Evolutionary conservation across 768 basidiomycete species (phyloP).

Genomic region (Panellus pusillus): DNA sequence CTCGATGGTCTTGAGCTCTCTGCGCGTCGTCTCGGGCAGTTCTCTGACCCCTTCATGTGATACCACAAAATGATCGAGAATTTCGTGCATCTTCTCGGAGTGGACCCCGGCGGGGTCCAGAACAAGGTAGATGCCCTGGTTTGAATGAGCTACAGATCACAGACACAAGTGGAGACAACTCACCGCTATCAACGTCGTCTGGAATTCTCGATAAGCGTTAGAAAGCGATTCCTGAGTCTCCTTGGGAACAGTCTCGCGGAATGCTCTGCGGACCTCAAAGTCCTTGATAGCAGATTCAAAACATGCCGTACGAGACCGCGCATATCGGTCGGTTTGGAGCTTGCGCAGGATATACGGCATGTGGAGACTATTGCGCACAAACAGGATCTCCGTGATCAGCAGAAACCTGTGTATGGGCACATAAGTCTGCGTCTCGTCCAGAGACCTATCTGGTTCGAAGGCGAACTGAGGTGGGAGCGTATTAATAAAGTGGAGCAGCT

Average conservation of each 20-base stretch:
- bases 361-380: conserved; percentile 81
- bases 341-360: conserved; percentile 86
- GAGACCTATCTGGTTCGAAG: conserved; percentile 71
- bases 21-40: conserved; percentile 78
- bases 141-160: not conserved
- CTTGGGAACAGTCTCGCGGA: conserved; percentile 58
- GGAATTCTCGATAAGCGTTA: conserved; percentile 85
- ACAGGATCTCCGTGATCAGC: conserved; percentile 85
- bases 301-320: conserved; percentile 79
- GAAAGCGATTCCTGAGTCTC: conserved; percentile 71
- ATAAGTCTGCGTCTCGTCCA: conserved; percentile 64
- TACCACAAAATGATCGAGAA: conserved; percentile 75
- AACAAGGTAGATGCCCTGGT: conserved; percentile 64
- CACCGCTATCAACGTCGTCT: conserved; percentile 83
- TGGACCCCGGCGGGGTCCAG: conserved; percentile 74
- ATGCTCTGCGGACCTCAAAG: conserved; percentile 73
- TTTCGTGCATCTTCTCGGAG: conserved; percentile 70
- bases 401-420: conserved; percentile 86
- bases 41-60: conserved; percentile 66
- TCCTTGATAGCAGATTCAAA: conserved; percentile 91
- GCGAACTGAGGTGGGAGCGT: conserved; percentile 79
- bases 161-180: not conserved
- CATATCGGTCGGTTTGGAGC: conserved; percentile 76
- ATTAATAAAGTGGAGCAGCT: conserved; percentile 73
- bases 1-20: conserved; percentile 84